phyloP scores from a whole-genome alignment of 2,329 filamentous ascomycete genomes.

The Cercospora sojina region DNA sequence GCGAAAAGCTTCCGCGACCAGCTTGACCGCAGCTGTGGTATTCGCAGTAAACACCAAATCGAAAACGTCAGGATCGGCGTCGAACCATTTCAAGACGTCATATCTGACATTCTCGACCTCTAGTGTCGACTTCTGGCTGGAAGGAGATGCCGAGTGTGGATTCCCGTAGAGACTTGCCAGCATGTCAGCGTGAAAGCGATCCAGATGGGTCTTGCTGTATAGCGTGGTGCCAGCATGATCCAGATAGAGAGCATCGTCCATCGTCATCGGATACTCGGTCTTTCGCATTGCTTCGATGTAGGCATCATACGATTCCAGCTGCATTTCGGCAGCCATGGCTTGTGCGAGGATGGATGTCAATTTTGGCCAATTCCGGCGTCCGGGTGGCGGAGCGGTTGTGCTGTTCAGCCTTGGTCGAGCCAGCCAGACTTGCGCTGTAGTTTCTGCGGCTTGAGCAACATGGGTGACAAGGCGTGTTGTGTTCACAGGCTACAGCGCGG shows the following conservation, averaged over 20 bases:
- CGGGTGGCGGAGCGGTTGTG: neutral
- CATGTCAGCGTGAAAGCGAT: conserved; percentile 76
- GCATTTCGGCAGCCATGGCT: conserved; percentile 16
- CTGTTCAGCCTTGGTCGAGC: conserved; percentile 12
- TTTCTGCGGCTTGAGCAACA: conserved; percentile 7
- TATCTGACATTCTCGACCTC: conserved; percentile 71
- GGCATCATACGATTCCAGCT: conserved; percentile 36
- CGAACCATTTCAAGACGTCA: conserved; percentile 71
- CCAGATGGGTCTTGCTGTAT: conserved; percentile 68
- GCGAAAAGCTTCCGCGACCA: conserved; percentile 76
- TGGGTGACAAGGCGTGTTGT: neutral
- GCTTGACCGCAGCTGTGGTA: conserved; percentile 84
- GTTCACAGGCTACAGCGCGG: neutral
- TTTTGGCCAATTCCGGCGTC: neutral
- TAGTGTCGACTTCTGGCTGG: conserved; percentile 70
- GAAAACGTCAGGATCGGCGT: conserved; percentile 75
- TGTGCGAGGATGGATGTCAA: neutral
- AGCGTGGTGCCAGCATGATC: conserved; percentile 92
- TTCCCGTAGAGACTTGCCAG: conserved; percentile 80
- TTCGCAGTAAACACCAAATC: conserved; percentile 91
- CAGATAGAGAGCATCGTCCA: conserved; percentile 59
- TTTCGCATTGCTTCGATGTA: conserved; percentile 50
- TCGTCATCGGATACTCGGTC: conserved; percentile 48
- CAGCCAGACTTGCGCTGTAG: conserved; percentile 14
- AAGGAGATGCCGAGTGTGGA: conserved; percentile 81